Base-by-base conservation (phyloP, 768 basidiomycete species). In the Pholiota molesta region DNA sequence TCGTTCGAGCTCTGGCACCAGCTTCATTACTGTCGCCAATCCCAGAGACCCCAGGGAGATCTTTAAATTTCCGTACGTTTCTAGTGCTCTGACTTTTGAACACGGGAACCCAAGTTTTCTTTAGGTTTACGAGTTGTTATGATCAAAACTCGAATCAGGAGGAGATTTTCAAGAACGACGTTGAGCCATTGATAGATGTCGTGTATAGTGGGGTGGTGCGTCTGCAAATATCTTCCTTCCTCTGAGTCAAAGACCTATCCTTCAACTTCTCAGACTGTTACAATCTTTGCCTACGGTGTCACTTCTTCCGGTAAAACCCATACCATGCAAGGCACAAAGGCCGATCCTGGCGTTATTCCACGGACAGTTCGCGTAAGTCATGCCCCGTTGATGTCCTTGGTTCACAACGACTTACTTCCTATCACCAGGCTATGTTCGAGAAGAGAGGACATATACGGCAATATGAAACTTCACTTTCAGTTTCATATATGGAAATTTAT, bases 251-350 rank as follows among this genome's bases (percentile, higher is more conserved):
- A 2, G 42, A 29, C 56, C 65, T n/a, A 69, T 31, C 40, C 51
- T 16, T 58, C 40, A 28, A 11, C 31, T 21, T 29, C 16, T 83
- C 59, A 93, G 91, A 94, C 90, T 0, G 87, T 93, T 3, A 95
- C 93, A 10, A 87, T 95, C 16, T 95, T 95, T 65, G 91, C 92
- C 1, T 95, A 95, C 74, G 94, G 94, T 7, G 93, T 95, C 13
- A 95, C 93, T 10, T 94, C 92, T 1, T 93, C 91, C 5, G 94
- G 94, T 17, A 95, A 95, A 79, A 96, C 94, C 0, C 86, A 94
- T 73, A 97, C 95, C 0, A 96, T 97, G 92, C 94, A 95, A 75
- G 94, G 94, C 39, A 86, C 81, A 7, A 81, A 75, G 39, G 52
- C 79, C 1, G 81, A 91, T 33, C 91, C 91, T n/a, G 94, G 94